Evolutionary conservation across 2,329 filamentous ascomycete species (phyloP).

Genomic region (Alternaria arborescens): DNA sequence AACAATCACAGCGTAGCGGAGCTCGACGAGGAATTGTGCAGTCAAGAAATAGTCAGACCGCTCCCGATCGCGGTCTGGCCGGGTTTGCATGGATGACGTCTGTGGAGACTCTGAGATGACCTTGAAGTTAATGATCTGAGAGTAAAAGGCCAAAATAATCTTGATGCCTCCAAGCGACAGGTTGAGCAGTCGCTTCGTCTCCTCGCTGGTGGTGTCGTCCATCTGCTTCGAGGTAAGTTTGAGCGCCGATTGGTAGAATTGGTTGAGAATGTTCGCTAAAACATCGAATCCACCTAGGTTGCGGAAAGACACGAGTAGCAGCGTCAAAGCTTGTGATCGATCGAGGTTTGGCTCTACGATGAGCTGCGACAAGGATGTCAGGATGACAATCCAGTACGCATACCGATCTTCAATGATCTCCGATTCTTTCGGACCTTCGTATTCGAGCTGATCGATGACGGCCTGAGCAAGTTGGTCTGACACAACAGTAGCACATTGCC

Average conservation of each 20-base stretch:
- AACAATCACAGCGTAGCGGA: slow-evolving; percentile 81
- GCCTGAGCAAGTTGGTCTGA: slow-evolving; percentile 76
- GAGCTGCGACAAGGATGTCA: slow-evolving; percentile 80
- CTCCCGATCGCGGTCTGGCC: slow-evolving; percentile 62
- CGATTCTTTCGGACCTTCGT: slow-evolving; percentile 56
- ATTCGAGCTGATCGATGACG: slow-evolving; percentile 71
- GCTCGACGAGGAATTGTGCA: slow-evolving; percentile 83
- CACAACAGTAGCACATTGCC: slow-evolving; percentile 68
- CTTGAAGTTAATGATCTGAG: slow-evolving; percentile 78
- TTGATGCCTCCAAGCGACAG: slow-evolving; percentile 72
- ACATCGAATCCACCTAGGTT: slow-evolving; percentile 77
- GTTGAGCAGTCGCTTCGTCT: slow-evolving; percentile 46
- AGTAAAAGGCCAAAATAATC: slow-evolving; percentile 84
- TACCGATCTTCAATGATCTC: slow-evolving; percentile 69
- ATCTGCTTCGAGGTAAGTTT: slow-evolving; percentile 55
- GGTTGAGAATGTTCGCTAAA: slow-evolving; percentile 75
- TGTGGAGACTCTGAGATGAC: slow-evolving; percentile 79
- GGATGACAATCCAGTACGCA: slow-evolving; percentile 81
- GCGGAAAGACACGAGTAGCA: slow-evolving; percentile 88
- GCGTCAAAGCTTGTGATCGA: slow-evolving; percentile 61
- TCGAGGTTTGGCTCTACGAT: slow-evolving; percentile 71
- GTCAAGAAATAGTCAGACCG: slow-evolving; percentile 69
- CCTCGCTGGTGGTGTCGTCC: slow-evolving; percentile 56
- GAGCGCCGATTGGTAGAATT: slow-evolving; percentile 70
- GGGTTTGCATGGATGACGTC: slow-evolving; percentile 63